phyloP scores from a whole-genome alignment of 768 basidiomycete genomes.

The Lanmaoa pseudosensibilis region DNA sequence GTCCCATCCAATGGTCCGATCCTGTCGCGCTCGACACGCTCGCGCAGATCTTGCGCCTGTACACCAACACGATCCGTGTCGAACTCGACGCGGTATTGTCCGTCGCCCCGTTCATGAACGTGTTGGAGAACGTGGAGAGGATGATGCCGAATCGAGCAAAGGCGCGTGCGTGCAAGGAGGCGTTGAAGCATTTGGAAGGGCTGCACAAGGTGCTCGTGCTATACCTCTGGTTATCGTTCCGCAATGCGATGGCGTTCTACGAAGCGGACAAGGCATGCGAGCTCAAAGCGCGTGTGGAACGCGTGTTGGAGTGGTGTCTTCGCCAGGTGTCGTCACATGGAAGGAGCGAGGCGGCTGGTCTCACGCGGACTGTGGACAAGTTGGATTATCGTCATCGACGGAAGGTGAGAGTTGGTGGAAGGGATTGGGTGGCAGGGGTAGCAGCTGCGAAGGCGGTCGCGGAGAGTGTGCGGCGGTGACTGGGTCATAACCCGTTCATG shows the following conservation, averaged over 20 bases:
- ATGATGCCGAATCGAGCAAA: constrained; percentile 21
- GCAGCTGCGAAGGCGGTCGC: constrained; percentile 23
- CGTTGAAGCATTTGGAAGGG: constrained; percentile 52
- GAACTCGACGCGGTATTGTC: constrained; percentile 23
- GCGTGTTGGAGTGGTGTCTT: constrained; percentile 64
- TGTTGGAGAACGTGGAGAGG: constrained; percentile 22
- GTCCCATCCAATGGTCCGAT: constrained; percentile 16
- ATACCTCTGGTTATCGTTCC: constrained; percentile 84
- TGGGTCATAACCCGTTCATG: background rate
- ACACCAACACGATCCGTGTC: constrained; percentile 31
- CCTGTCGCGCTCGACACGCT: constrained; percentile 20
- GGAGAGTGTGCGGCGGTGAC: constrained; percentile 8
- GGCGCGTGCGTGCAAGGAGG: constrained; percentile 12
- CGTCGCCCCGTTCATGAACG: constrained; percentile 22
- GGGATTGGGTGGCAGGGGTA: constrained; percentile 6
- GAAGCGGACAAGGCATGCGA: constrained; percentile 48
- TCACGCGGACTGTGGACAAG: background rate
- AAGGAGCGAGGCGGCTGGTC: background rate
- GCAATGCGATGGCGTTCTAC: constrained; percentile 66
- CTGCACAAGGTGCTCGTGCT: constrained; percentile 74
- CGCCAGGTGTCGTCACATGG: constrained; percentile 37
- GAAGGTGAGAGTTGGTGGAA: background rate
- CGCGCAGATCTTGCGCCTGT: constrained; percentile 31
- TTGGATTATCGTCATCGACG: constrained; percentile 25
- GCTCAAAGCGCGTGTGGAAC: constrained; percentile 65